phyloP scores from a whole-genome alignment of 2,329 filamentous ascomycete genomes.

The Cadophora sp. region DNA sequence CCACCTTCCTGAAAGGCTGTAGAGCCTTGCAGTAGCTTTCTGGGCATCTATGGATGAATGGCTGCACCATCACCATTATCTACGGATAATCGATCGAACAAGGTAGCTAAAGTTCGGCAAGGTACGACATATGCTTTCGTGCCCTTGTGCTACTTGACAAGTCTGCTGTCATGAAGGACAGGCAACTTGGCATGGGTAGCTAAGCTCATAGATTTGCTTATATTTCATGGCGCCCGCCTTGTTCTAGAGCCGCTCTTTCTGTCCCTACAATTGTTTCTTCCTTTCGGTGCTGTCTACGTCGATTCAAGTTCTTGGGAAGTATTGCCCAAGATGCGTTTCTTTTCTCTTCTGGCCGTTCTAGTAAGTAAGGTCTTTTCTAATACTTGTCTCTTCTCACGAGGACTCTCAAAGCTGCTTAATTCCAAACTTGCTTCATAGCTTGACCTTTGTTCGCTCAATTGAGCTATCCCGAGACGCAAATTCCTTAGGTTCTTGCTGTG shows the following conservation, averaged over 20 bases:
- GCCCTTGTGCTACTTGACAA: constrained; percentile 8
- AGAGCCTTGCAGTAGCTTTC: not conserved
- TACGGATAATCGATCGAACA: constrained; percentile 3
- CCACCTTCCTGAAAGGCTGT: not conserved
- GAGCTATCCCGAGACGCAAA: not conserved
- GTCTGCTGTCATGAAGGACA: not conserved
- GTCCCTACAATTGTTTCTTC: not conserved
- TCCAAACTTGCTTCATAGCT: not conserved
- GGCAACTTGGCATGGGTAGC: not conserved
- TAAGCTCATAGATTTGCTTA: constrained; percentile 11
- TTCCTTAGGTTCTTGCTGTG: not conserved
- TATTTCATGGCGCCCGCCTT: not conserved
- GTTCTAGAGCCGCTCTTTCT: not conserved
- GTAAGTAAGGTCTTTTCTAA: not conserved
- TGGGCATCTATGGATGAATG: constrained; percentile 17
- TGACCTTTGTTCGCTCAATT: not conserved
- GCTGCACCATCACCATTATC: not conserved
- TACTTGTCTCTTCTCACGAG: not conserved
- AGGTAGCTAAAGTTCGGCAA: not conserved
- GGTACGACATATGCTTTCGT: constrained; percentile 6
- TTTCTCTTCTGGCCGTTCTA: constrained; percentile 5
- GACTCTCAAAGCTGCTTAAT: not conserved
- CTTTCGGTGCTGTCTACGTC: not conserved
- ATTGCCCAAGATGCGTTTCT: not conserved
- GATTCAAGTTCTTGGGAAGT: not conserved